Percentiles rank a stretch among this genome's conserved stretches.
Conservation (phyloP, 371 early-diverging fungal species). For the Amoeboaphelidium protococcarum region DNA sequence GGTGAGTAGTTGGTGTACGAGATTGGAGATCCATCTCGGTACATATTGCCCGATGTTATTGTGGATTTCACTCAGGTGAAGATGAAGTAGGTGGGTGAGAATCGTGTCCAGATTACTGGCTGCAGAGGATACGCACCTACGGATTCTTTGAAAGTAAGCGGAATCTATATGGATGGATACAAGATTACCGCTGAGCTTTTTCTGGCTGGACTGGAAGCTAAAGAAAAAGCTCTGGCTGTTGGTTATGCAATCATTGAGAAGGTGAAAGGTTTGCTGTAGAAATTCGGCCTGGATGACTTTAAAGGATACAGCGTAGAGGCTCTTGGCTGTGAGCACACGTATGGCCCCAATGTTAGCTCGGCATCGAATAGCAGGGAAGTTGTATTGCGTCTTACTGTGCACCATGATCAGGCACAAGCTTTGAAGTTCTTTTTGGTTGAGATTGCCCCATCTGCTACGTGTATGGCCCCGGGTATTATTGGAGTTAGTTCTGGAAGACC, state of each 20-base stretch:
- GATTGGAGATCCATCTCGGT: constrained; percentile 34
- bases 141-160: constrained; percentile 31
- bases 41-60: constrained; percentile 40
- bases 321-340: constrained; percentile 35
- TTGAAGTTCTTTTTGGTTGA: constrained; percentile 31
- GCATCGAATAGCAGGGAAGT: constrained; percentile 26
- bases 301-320: constrained; percentile 25
- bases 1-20: constrained; percentile 42
- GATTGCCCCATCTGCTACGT: constrained; percentile 35
- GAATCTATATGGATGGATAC: constrained; percentile 36
- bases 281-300: constrained; percentile 20
- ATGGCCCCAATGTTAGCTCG: constrained; percentile 22
- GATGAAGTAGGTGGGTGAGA: constrained; percentile 21
- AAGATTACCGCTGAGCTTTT: constrained; percentile 32
- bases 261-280: constrained; percentile 19
- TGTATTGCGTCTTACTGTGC: constrained; percentile 28
- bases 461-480: constrained; percentile 45
- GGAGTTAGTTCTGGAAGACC: constrained; percentile 29
- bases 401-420: constrained; percentile 25
- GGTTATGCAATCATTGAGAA: constrained; percentile 31
- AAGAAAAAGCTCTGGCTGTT: constrained; percentile 27
- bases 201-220: constrained; percentile 35
- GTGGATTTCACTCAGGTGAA: constrained; percentile 33
- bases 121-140: constrained; percentile 36
- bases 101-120: constrained; percentile 32